Base-by-base conservation (phyloP, 2,329 filamentous ascomycete genomes). In the Ophiostoma quercus region DNA sequence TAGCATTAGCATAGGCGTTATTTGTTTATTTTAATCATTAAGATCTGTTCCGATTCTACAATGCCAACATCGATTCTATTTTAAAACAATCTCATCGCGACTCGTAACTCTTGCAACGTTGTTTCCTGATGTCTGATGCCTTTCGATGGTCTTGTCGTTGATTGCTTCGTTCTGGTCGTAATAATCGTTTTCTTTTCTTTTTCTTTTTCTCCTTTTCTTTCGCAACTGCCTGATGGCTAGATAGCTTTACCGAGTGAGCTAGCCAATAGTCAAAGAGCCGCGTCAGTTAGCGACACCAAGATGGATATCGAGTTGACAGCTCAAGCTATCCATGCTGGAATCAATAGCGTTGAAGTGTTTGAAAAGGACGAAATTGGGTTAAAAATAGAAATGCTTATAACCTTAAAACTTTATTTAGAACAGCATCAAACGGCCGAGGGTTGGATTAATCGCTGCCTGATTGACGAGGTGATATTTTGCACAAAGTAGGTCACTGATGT, bases 1-100 rank as follows among this genome's bases (percentile, higher is more conserved):
- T 57, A 29, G 5, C 25, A 62, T 57, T 62, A 62, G 57, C 57
- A 62, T 62, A 32, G 57, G 57, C 57, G 57, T 62, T 62, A 16
- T 51, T 8, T 34, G 34, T 34, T 67, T 66, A 12, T 19, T 32
- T 6, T n/a, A 5, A 2, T 32, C 43, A 41, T 34, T 34, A 8
- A 34, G 34, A 34, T 22, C 39, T 67, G 19, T 43, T 19, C n/a
- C 19, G 25, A 12, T 25, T 57, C 22, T 57, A 3, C 16, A 57
- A 57, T 11, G 22, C 9, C 8, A 57, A 57, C 2, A 2, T 25
- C 9, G n/a, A 7, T 29, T 57, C n/a, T 25, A 29, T 57, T 57
- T 25, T 3, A 25, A n/a, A 16, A 57, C n/a, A 14, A 25, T 25
- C n/a, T 8, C 9, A 57, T 57, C 51, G 25, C 51, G 51, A 4